Conservation (phyloP, 371 early-diverging fungal species). For the Mortierella polycephala region DNA sequence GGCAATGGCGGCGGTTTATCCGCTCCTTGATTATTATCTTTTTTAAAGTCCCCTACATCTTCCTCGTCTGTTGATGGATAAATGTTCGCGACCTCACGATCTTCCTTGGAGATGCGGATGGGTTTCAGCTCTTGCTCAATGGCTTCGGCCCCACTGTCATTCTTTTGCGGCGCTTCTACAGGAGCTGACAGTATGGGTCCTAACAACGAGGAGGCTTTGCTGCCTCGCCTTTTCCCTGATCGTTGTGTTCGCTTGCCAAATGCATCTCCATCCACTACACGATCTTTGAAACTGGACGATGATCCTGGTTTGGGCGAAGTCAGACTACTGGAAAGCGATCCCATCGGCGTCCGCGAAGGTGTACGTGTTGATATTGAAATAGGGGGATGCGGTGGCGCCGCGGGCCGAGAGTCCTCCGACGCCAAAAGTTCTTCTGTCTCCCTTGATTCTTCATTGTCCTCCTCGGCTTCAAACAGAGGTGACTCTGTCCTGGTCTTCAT, state of each 20-base stretch:
- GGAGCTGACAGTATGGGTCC: constrained; percentile 16
- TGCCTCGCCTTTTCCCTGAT: constrained; percentile 11
- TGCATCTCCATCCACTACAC: constrained; percentile 6
- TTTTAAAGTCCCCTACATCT: background rate
- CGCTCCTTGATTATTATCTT: background rate
- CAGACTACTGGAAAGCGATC: constrained; percentile 18
- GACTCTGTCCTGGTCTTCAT: constrained; percentile 43
- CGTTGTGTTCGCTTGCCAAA: constrained; percentile 9
- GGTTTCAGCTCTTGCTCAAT: constrained; percentile 36
- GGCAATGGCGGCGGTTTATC: constrained; percentile 30
- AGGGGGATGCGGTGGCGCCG: background rate
- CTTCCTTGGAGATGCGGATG: constrained; percentile 19
- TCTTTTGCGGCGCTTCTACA: background rate
- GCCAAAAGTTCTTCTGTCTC: constrained; percentile 48
- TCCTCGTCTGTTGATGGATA: constrained; percentile 37
- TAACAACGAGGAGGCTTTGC: constrained; percentile 17
- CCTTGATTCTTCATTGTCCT: constrained; percentile 30
- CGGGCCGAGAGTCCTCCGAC: constrained; percentile 8
- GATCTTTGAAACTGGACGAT: constrained; percentile 2
- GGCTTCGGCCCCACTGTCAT: background rate
- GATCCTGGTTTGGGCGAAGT: constrained; percentile 7
- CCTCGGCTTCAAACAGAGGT: constrained; percentile 38
- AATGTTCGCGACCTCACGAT: constrained; percentile 6
- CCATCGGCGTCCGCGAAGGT: background rate
- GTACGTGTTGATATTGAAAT: background rate